Percentiles rank a stretch among this genome's conserved stretches.
These are phyloP conservation scores for Ustanciosporium gigantosporum DNA, from an alignment of 1,284 basidiomycete genomes.

Conservation along the genomic window DNA sequence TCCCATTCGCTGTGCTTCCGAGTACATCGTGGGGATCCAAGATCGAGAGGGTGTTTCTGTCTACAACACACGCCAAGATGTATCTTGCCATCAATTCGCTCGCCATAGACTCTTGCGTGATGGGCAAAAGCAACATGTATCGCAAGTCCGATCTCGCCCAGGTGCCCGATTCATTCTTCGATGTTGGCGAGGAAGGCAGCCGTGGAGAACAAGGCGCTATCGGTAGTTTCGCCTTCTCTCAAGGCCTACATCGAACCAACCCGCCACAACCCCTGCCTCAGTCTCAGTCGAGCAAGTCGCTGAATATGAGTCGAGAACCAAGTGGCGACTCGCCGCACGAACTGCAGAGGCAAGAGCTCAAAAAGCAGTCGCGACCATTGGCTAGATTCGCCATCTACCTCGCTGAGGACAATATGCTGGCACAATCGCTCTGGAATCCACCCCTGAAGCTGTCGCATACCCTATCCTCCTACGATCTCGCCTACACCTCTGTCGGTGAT, in stretches of 20 bases:
- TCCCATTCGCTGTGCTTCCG: slow-evolving; percentile 81
- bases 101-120: slow-evolving; percentile 89
- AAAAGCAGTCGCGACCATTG: slow-evolving; percentile 39
- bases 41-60: slow-evolving; percentile 91
- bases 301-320: background rate
- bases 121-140: slow-evolving; percentile 95
- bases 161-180: slow-evolving; percentile 60
- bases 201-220: slow-evolving; percentile 46
- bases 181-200: slow-evolving; percentile 35
- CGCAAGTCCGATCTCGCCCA: slow-evolving; percentile 80
- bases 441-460: slow-evolving; percentile 50
- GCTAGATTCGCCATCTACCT: slow-evolving; percentile 59
- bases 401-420: slow-evolving; percentile 61
- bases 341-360: slow-evolving; percentile 20
- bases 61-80: slow-evolving; percentile 98
- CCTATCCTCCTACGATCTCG: slow-evolving; percentile 45
- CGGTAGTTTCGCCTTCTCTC: slow-evolving; percentile 49
- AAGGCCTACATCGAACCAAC: slow-evolving; percentile 4
- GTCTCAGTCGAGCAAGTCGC: background rate
- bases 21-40: slow-evolving; percentile 69
- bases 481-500: slow-evolving; percentile 56
- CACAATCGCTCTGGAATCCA: slow-evolving; percentile 50
- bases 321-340: background rate
- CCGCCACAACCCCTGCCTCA: background rate
- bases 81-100: slow-evolving; percentile 89